Conservation (phyloP, 2,329 filamentous ascomycete species). For the Fusarium udum region DNA sequence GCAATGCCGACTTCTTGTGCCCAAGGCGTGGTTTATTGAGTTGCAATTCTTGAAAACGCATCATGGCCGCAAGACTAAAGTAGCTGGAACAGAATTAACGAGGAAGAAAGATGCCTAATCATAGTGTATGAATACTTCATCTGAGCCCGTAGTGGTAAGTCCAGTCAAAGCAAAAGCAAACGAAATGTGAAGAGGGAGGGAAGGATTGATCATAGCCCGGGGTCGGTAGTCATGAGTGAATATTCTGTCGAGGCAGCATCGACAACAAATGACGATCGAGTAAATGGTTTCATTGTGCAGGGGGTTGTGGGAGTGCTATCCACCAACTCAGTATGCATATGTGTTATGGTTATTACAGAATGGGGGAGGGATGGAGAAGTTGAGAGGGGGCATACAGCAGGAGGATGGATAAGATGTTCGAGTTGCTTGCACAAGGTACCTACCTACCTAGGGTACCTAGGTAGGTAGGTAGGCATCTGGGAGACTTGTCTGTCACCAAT, state of each 20-base stretch:
- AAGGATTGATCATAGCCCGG: background rate
- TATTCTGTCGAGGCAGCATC: background rate
- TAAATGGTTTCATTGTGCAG: conserved; percentile 13
- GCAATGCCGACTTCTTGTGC: background rate
- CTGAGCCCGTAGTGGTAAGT: background rate
- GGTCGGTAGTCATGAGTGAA: background rate
- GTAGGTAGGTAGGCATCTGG: background rate
- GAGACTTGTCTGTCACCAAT: background rate
- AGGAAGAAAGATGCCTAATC: background rate
- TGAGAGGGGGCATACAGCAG: background rate
- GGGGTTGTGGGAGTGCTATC: conserved; percentile 9
- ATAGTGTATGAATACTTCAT: background rate
- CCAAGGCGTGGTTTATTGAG: too few species aligned
- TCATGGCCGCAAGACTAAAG: background rate
- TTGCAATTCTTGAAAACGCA: background rate
- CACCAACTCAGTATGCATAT: conserved; percentile 33
- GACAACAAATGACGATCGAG: conserved; percentile 1
- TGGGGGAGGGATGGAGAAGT: background rate
- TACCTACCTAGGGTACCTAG: background rate
- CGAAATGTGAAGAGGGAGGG: background rate
- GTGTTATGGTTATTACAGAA: conserved; percentile 36
- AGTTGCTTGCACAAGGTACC: background rate
- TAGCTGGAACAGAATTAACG: background rate
- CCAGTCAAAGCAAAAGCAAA: background rate
- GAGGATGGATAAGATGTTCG: background rate